phyloP scores from a whole-genome alignment of 805 yeast genomes.

The Zygosaccharomyces lentus region DNA sequence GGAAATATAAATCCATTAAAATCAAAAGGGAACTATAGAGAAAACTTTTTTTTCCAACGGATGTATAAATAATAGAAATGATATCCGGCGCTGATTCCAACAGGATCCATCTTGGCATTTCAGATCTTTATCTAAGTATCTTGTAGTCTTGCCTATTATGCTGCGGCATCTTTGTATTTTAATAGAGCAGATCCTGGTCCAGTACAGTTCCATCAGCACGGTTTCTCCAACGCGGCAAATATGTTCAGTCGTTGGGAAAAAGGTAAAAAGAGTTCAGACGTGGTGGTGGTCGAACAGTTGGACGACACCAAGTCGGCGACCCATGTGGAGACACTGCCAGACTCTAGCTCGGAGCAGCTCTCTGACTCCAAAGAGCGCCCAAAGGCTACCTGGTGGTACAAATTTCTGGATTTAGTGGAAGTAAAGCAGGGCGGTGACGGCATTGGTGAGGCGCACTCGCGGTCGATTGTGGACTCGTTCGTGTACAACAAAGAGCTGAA shows the following conservation, averaged over 20 bases:
- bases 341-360: not conserved
- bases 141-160: no score
- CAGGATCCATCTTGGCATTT: not conserved
- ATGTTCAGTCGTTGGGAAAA: not conserved
- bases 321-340: not conserved
- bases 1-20: not conserved
- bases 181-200: not conserved
- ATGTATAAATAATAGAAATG: constrained; percentile 1
- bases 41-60: constrained; percentile 7
- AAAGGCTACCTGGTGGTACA: not conserved
- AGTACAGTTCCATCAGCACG: no score
- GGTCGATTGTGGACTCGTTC: constrained; percentile 35
- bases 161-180: not conserved
- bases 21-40: not conserved
- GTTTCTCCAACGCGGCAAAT: not conserved
- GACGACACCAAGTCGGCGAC: not conserved
- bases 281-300: not conserved
- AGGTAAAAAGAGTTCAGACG: not conserved
- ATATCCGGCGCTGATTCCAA: not conserved
- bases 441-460: constrained; percentile 6
- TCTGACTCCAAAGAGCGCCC: not conserved
- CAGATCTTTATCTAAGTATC: not conserved
- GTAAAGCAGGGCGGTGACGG: constrained; percentile 2
- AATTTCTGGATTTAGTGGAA: not conserved
- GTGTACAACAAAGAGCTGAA: constrained; percentile 72